A percentile compares a stretch with the other conserved stretches of the same genome.
These are phyloP conservation scores for Scheffersomyces titani DNA, from an alignment of 1,139 yeast species.

Conservation along the genomic window DNA sequence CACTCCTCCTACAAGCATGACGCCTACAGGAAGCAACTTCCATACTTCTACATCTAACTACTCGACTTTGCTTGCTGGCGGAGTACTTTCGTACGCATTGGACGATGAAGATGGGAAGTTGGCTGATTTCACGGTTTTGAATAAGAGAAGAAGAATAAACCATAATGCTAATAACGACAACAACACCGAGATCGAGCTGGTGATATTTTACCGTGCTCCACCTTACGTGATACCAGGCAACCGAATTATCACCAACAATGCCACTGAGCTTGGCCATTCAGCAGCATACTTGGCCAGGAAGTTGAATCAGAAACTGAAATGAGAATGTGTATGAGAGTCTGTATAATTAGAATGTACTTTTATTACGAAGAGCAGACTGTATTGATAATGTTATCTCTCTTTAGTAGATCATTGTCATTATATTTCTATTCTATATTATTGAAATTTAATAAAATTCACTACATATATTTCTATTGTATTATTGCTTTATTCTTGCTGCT, in stretches of 20 bases:
- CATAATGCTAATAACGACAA: slow-evolving; percentile 16
- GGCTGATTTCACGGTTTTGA: slow-evolving; percentile 14
- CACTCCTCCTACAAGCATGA: slow-evolving; percentile 22
- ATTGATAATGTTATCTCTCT: background rate
- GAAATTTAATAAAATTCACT: no score
- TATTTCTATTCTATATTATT: background rate
- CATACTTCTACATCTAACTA: slow-evolving; percentile 37
- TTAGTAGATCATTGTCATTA: background rate
- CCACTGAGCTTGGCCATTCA: slow-evolving; percentile 59
- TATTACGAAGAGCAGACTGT: background rate
- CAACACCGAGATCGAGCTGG: slow-evolving; percentile 36
- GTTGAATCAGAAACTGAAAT: slow-evolving; percentile 13
- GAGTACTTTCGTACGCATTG: slow-evolving; percentile 35
- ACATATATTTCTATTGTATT: no score
- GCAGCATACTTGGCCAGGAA: slow-evolving; percentile 76
- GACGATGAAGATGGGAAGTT: slow-evolving; percentile 11
- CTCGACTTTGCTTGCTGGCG: slow-evolving; percentile 42
- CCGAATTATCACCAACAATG: slow-evolving; percentile 38
- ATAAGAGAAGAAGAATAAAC: slow-evolving; percentile 24
- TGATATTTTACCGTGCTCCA: slow-evolving; percentile 82
- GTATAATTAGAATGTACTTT: background rate
- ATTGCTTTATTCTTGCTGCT: no score
- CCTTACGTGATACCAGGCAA: slow-evolving; percentile 57
- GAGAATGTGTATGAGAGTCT: background rate
- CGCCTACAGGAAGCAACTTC: slow-evolving; percentile 22